Conservation (phyloP, 176 grass and related monocot genomes). For the Zoysia pacifica region DNA sequence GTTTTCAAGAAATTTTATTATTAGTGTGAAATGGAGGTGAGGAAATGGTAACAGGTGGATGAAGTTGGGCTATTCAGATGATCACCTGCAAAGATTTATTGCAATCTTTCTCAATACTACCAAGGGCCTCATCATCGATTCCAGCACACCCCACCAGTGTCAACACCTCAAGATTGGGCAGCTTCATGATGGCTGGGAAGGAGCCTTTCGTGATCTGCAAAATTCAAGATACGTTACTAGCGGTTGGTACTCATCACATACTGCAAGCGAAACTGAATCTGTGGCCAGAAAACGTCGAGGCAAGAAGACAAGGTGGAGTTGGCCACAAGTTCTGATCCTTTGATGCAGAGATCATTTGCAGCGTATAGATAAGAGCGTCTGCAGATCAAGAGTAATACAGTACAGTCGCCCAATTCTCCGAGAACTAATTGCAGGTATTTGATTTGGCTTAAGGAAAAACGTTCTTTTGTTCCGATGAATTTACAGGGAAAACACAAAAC, state of each 20-base stretch:
- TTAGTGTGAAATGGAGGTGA: not conserved
- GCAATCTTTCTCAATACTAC: constrained; percentile 52
- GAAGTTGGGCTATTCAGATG: not conserved
- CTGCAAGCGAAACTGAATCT: not conserved
- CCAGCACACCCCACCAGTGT: constrained; percentile 58
- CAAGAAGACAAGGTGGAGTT: not conserved
- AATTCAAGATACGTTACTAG: not conserved
- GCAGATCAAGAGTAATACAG: constrained; percentile 29
- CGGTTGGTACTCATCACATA: not conserved
- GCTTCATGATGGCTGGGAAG: constrained; percentile 58
- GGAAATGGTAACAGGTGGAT: not conserved
- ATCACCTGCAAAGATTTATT: constrained; percentile 75
- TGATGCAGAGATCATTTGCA: not conserved
- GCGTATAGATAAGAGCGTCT: constrained; percentile 14
- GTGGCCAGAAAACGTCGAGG: not conserved
- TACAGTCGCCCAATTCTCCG: constrained; percentile 1
- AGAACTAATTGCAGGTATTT: not conserved
- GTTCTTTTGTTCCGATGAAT: not conserved
- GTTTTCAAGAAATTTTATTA: not conserved
- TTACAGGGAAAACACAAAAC: no score
- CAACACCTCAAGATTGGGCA: constrained; percentile 67
- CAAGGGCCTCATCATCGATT: constrained; percentile 64
- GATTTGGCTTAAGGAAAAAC: not conserved
- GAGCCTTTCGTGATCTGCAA: constrained; percentile 70
- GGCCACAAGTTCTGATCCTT: not conserved